Conservation (phyloP, 129 eudicot species). For the Ambrosia trifida region DNA sequence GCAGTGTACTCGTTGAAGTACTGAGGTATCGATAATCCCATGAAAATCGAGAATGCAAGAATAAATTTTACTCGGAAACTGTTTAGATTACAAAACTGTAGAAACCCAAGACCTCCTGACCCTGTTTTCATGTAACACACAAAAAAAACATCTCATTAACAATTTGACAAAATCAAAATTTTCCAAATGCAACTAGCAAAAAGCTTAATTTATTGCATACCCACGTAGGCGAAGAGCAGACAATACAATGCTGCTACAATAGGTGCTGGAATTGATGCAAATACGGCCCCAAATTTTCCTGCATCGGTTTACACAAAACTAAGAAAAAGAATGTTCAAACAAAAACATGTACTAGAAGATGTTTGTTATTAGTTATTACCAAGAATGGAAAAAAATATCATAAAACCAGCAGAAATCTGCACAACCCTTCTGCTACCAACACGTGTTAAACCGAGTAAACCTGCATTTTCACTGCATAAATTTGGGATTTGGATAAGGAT, state of each 20-base stretch:
- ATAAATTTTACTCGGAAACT: conserved; percentile 91
- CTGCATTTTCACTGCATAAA: conserved; percentile 84
- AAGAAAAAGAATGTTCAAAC: not conserved
- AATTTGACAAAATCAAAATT: not conserved
- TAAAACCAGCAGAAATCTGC: conserved; percentile 94
- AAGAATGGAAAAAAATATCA: conserved; percentile 92
- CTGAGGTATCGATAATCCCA: conserved; percentile 94
- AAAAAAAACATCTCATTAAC: not conserved
- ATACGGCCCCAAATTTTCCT: conserved; percentile 96
- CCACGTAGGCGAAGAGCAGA: conserved; percentile 90
- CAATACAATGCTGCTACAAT: conserved; percentile 87
- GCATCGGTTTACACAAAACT: conserved; percentile 11
- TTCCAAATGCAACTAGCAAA: not conserved
- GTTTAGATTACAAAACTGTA: conserved; percentile 93
- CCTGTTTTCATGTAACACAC: conserved; percentile 50
- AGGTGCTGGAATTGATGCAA: conserved; percentile 95
- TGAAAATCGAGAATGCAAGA: conserved; percentile 86
- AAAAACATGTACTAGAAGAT: not conserved
- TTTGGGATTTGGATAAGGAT: conserved; percentile 13
- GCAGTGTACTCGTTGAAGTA: conserved; percentile 81
- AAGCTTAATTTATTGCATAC: conserved; percentile 40
- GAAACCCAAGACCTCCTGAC: conserved; percentile 75
- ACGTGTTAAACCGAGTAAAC: conserved; percentile 86
- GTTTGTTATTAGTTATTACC: conserved; percentile 42
- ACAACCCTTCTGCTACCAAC: conserved; percentile 98